phyloP scores from a whole-genome alignment of 306 rosid species.

The Vicia villosa region DNA sequence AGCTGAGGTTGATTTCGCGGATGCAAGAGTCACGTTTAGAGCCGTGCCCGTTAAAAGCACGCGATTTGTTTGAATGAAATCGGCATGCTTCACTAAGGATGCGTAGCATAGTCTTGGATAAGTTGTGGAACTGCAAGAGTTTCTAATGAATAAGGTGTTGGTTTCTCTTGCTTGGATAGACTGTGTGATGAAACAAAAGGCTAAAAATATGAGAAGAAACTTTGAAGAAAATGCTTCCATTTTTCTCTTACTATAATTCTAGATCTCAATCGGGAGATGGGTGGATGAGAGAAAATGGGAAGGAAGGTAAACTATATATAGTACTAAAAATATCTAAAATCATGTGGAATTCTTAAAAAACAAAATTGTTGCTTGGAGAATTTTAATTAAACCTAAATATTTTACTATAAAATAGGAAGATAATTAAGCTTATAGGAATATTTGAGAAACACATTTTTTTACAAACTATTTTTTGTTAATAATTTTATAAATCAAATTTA shows the following conservation, averaged over 20 bases:
- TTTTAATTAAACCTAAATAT: not conserved
- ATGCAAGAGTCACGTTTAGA: constrained; percentile 59
- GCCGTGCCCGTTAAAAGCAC: constrained; percentile 55
- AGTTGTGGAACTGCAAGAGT: constrained; percentile 62
- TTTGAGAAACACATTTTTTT: too few relatives aligned
- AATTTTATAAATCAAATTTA: too few relatives aligned
- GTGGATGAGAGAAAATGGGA: constrained; percentile 32
- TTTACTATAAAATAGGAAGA: not conserved
- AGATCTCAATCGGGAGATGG: not conserved
- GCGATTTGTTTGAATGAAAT: constrained; percentile 55
- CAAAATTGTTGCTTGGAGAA: too few relatives aligned
- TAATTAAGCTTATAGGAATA: not conserved
- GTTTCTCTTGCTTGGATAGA: constrained; percentile 29
- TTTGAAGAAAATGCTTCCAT: constrained; percentile 45
- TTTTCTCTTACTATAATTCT: not conserved
- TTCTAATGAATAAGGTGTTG: constrained; percentile 60
- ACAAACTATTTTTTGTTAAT: too few relatives aligned
- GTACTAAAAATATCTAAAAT: not conserved
- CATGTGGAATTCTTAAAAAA: too few relatives aligned
- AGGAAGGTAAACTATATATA: constrained; percentile 4
- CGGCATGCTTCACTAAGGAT: constrained; percentile 61
- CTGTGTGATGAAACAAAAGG: not conserved
- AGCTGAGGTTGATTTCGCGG: constrained; percentile 49
- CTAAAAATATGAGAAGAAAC: constrained; percentile 30
- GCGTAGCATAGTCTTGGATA: constrained; percentile 67